Percentiles rank a stretch among this genome's conserved stretches.
phyloP scores from a whole-genome alignment of 345 rosid species.

The Draba incana region DNA sequence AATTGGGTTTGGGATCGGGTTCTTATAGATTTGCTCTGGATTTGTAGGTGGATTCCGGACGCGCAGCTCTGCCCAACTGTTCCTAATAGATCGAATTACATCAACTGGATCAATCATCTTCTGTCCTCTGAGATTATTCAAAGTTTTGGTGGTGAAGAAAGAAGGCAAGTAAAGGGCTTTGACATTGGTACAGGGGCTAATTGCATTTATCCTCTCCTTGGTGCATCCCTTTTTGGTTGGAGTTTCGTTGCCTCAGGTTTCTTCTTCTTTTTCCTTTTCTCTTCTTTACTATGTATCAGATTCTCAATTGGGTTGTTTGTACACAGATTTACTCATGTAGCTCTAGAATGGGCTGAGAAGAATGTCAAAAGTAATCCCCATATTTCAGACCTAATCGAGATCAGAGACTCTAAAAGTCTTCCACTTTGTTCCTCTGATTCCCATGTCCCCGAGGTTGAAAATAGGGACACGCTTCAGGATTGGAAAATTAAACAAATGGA shows the following conservation, averaged over 20 bases:
- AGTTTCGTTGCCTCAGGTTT: conserved; percentile 82
- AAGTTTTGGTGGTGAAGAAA: conserved; percentile 23
- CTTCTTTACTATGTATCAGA: too few relatives aligned
- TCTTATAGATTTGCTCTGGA: neutral
- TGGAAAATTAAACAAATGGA: too few relatives aligned
- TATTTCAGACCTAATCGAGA: conserved; percentile 65
- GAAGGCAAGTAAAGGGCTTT: conserved; percentile 65
- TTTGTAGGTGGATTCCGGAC: conserved; percentile 91
- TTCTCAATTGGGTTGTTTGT: conserved; percentile 29
- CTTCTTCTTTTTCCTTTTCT: conserved; percentile 8
- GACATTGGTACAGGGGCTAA: conserved; percentile 97
- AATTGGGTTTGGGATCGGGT: too few relatives aligned
- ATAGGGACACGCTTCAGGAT: too few relatives aligned
- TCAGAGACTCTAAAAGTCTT: conserved; percentile 55
- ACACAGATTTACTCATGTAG: conserved; percentile 77
- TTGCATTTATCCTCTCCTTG: conserved; percentile 93
- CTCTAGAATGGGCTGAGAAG: conserved; percentile 88
- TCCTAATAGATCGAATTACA: conserved; percentile 87
- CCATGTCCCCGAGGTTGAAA: neutral
- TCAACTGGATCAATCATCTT: conserved; percentile 94
- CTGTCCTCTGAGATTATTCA: conserved; percentile 65
- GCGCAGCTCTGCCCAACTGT: conserved; percentile 96
- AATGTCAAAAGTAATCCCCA: conserved; percentile 73
- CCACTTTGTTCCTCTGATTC: conserved; percentile 33
- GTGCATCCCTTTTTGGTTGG: conserved; percentile 86